phyloP scores from a whole-genome alignment of 768 basidiomycete genomes.

The Pisolithus orientalis region DNA sequence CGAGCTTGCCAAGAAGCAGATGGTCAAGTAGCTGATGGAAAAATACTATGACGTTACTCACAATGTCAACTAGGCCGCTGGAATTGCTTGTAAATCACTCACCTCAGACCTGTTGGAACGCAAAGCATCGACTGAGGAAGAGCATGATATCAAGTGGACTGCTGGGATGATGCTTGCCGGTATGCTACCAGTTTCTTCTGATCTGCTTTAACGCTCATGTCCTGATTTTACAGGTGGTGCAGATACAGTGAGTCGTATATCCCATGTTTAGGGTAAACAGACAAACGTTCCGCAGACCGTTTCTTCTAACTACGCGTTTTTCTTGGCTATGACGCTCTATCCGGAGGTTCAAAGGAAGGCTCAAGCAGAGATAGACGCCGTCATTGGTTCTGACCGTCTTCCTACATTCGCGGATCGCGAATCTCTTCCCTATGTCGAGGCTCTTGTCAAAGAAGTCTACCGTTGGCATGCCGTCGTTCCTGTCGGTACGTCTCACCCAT shows the following conservation, averaged over 20 bases:
- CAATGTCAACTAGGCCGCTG: conserved; percentile 39
- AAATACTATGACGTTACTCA: not conserved
- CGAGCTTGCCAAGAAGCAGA: conserved; percentile 34
- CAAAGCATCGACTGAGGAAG: conserved; percentile 42
- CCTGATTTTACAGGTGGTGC: conserved; percentile 34
- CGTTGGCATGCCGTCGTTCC: conserved; percentile 4
- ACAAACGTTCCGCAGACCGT: conserved; percentile 10
- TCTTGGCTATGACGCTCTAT: conserved; percentile 12
- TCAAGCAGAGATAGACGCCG: conserved; percentile 12
- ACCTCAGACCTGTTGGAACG: conserved; percentile 51
- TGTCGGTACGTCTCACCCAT: conserved; percentile 2
- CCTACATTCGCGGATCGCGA: conserved; percentile 11
- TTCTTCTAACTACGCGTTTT: conserved; percentile 3
- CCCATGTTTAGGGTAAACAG: conserved; percentile 38
- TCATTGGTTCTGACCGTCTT: conserved; percentile 8
- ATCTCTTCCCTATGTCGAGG: conserved; percentile 14
- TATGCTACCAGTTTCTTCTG: not conserved
- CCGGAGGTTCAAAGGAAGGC: conserved; percentile 12
- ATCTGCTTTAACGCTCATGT: too few relatives aligned
- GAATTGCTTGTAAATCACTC: conserved; percentile 43
- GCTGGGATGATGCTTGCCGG: not conserved
- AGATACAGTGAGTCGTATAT: conserved; percentile 38
- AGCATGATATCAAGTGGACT: conserved; percentile 31
- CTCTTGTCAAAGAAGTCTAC: conserved; percentile 9
- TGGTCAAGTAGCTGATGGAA: conserved; percentile 31